Conservation (phyloP, 768 basidiomycete genomes). For the Psilocybe azurescens region DNA sequence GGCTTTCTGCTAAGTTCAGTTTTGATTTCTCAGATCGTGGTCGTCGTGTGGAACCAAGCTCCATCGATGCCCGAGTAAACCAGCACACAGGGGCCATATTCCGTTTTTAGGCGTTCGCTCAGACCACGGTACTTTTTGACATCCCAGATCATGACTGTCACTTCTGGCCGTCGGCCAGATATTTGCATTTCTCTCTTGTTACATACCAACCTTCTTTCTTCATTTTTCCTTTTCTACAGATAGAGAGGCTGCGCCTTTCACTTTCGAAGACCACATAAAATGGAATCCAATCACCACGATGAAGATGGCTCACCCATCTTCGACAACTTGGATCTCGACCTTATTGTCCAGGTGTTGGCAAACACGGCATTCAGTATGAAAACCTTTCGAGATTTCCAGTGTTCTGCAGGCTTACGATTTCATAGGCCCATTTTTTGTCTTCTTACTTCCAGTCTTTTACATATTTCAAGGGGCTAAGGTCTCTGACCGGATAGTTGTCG, state of each 20-base stretch:
- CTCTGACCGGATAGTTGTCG: slow-evolving; percentile 56
- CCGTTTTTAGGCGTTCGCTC: neutral
- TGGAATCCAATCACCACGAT: slow-evolving; percentile 31
- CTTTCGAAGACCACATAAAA: slow-evolving; percentile 21
- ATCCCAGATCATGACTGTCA: slow-evolving; percentile 11
- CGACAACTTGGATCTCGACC: slow-evolving; percentile 77
- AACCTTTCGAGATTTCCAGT: slow-evolving; percentile 9
- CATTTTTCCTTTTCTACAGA: slow-evolving; percentile 17
- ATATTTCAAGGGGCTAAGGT: slow-evolving; percentile 68
- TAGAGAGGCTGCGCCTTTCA: slow-evolving; percentile 37
- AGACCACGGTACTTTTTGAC: slow-evolving; percentile 1
- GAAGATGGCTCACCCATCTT: slow-evolving; percentile 57
- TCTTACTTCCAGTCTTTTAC: slow-evolving; percentile 80
- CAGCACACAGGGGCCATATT: neutral
- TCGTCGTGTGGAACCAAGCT: too few relatives aligned
- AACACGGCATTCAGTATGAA: slow-evolving; percentile 80
- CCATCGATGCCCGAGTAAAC: too few relatives aligned
- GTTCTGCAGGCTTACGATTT: slow-evolving; percentile 6
- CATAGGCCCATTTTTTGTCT: slow-evolving; percentile 84
- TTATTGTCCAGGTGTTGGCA: slow-evolving; percentile 77
- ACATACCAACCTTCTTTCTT: neutral
- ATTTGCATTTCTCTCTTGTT: neutral
- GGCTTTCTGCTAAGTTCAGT: too few relatives aligned
- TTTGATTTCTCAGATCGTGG: too few relatives aligned
- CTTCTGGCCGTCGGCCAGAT: neutral